phyloP scores from a whole-genome alignment of 139 green algal genomes.

The Desmodesmus armatus region DNA sequence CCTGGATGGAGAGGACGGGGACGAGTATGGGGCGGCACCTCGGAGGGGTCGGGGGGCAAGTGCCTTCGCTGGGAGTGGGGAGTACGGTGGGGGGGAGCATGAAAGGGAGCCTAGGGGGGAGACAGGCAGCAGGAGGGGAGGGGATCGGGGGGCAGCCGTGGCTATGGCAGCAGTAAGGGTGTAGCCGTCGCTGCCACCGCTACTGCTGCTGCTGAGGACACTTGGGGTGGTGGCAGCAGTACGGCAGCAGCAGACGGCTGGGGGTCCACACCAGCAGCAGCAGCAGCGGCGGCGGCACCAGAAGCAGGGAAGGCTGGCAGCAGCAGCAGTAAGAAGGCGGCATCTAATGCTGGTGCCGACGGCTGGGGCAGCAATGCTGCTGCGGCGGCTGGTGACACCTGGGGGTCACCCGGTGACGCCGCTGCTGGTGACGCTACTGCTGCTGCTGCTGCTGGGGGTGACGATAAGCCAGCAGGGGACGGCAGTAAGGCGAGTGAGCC shows the following conservation, averaged over 20 bases:
- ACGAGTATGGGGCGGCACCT: neutral
- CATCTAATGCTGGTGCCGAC: neutral
- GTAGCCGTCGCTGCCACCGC: neutral
- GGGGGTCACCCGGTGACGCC: neutral
- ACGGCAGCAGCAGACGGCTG: neutral
- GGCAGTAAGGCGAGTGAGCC: neutral
- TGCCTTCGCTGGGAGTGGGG: neutral
- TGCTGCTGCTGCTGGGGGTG: neutral
- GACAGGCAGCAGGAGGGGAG: neutral
- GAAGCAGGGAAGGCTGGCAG: too few relatives aligned
- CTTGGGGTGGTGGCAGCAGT: neutral
- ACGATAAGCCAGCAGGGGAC: neutral
- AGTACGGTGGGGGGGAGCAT: neutral
- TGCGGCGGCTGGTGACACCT: neutral
- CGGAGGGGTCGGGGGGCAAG: neutral
- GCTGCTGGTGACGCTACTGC: too few relatives aligned
- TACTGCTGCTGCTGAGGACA: neutral
- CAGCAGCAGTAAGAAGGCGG: neutral
- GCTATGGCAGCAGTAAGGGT: neutral
- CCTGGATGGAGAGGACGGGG: conserved; percentile 12
- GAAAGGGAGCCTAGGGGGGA: neutral
- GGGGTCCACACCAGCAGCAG: neutral
- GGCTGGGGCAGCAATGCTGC: neutral
- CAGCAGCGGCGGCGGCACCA: neutral
- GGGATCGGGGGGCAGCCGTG: neutral